Evolutionary conservation across 2,329 filamentous ascomycete genomes (phyloP).

Genomic region (Piedraia hortae): DNA sequence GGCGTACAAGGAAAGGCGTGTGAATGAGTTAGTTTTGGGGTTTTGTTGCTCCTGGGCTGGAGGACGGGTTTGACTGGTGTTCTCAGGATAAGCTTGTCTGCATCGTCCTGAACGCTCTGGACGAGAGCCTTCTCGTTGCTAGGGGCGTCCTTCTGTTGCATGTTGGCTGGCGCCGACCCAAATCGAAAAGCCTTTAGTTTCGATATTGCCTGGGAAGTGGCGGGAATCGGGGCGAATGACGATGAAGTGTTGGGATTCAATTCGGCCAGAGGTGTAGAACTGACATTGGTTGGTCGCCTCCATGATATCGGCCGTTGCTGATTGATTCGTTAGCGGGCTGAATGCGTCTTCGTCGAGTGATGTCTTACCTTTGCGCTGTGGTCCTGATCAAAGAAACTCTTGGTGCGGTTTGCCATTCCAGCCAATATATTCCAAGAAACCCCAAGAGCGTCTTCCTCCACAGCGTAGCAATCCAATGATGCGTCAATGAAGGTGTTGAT

Average conservation of each 20-base stretch:
- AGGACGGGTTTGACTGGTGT: neutral
- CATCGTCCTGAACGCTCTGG: too few relatives aligned
- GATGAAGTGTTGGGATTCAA: conserved; percentile 7
- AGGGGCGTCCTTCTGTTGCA: too few relatives aligned
- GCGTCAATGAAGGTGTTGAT: too few relatives aligned
- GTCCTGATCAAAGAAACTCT: conserved; percentile 24
- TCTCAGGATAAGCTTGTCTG: neutral
- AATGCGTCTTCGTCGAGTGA: neutral
- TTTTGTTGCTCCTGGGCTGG: conserved; percentile 3
- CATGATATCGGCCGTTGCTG: conserved; percentile 7
- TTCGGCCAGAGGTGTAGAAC: conserved; percentile 4
- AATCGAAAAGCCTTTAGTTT: conserved; percentile 30
- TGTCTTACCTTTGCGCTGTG: conserved; percentile 15
- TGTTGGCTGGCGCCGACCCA: conserved; percentile 11
- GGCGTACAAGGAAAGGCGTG: conserved; percentile 28
- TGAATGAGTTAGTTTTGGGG: conserved; percentile 7
- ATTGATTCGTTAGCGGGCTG: conserved; percentile 1
- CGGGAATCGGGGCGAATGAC: conserved; percentile 18
- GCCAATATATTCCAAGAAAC: too few relatives aligned
- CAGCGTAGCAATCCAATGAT: too few relatives aligned
- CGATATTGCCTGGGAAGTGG: conserved; percentile 24
- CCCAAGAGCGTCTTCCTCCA: too few relatives aligned
- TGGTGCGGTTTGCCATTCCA: conserved; percentile 15
- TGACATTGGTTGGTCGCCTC: conserved; percentile 4
- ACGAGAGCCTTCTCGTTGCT: too few relatives aligned